Evolutionary conservation across 78 protist genomes (phyloP).

Genomic region (Tieghemostelium lacteum): DNA sequence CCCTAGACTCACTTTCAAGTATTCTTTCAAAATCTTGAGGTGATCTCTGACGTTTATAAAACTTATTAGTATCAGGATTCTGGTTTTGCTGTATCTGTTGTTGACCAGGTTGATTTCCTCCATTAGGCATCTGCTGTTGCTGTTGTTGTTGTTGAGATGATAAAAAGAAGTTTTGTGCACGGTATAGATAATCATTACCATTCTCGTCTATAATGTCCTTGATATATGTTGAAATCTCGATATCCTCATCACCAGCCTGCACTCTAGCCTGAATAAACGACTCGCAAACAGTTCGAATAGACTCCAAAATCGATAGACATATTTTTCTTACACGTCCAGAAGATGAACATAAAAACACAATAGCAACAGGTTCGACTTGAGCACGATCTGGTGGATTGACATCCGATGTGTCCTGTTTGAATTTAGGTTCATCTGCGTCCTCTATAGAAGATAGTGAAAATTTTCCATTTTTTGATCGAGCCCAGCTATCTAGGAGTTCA

Average conservation of each 20-base stretch:
- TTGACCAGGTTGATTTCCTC: neutral
- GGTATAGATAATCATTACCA: slow-evolving; percentile 63
- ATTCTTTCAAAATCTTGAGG: slow-evolving; percentile 73
- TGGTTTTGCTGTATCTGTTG: slow-evolving; percentile 6
- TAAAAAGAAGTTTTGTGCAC: slow-evolving; percentile 28
- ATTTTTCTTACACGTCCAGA: slow-evolving; percentile 38
- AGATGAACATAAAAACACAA: slow-evolving; percentile 51
- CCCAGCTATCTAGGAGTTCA: slow-evolving; percentile 44
- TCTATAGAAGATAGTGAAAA: slow-evolving; percentile 20
- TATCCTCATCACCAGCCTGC: slow-evolving; percentile 7
- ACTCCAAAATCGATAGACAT: slow-evolving; percentile 26
- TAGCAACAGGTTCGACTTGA: slow-evolving; percentile 44
- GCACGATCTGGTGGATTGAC: slow-evolving; percentile 22
- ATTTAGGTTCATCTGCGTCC: slow-evolving; percentile 1
- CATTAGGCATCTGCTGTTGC: neutral
- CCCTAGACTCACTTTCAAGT: slow-evolving; percentile 42
- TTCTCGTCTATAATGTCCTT: slow-evolving; percentile 80
- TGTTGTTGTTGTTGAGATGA: neutral
- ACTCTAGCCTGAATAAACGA: slow-evolving; percentile 10
- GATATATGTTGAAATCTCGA: slow-evolving; percentile 35
- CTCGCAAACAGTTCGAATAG: slow-evolving; percentile 54
- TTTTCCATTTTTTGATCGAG: slow-evolving; percentile 9
- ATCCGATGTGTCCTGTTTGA: slow-evolving; percentile 20
- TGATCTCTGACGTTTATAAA: slow-evolving; percentile 53
- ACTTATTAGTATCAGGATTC: no score